Base-by-base conservation (phyloP, 2,329 filamentous ascomycete genomes). In the Colletotrichum sp. region DNA sequence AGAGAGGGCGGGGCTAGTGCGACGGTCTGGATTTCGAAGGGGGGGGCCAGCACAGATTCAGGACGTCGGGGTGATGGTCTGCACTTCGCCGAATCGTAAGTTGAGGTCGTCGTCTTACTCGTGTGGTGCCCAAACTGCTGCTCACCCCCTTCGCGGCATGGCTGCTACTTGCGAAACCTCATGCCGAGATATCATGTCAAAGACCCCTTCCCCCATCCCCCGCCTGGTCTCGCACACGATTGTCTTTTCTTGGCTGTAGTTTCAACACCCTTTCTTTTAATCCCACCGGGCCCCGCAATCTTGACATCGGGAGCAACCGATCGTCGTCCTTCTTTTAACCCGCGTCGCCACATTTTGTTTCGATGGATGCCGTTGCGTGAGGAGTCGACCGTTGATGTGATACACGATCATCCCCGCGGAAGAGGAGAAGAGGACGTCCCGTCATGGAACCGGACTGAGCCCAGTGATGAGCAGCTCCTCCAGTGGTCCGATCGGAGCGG, bases 401-500 rank as follows among this genome's bases (percentile, higher is more conserved):
- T 10, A 13, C 30, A 13, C 30, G 28, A 13, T 18, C 65, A 24
- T 43, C 61, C n/a, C 61, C 59, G 10, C 30, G 59, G 28, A 61
- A 52, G 24, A 32, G 43, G 43, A 52, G 43, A 52, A 52, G 10
- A 21, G 3, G 43, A 21, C 18, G 10, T 26, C 36, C 24, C 64
- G 74, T 39, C 74, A 65, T 73, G 70, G 74, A 70, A 66, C 57
- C 59, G 34, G 64, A 36, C 21, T 64, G 21, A 66, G 39, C 10
- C 48, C 65, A 65, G 72, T 55, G 21, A 76, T 76, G 74, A 55
- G 24, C 70, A 73, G 21, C 36, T 18, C 57, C 36, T 21, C 71
- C 24, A 32, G 55, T 69, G 59, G 64, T 34, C 28, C 74, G 57
- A 68, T 60, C 71, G 74, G 74, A 36, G 74, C 74, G 59, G 74